These are phyloP conservation scores for Moesziomyces sp. DNA, from an alignment of 1,284 basidiomycete species.

Conservation along the genomic window DNA sequence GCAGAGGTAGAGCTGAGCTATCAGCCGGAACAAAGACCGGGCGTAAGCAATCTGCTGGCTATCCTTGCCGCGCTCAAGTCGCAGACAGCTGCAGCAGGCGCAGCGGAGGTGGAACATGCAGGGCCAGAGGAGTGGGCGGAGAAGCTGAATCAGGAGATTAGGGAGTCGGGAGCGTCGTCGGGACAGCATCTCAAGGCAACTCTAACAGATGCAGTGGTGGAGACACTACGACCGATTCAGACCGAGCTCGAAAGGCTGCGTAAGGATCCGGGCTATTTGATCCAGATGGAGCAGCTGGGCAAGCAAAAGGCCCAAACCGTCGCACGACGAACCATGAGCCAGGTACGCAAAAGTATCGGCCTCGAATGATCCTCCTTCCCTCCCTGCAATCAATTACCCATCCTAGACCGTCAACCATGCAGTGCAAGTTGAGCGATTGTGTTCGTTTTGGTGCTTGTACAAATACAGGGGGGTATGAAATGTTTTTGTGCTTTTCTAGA, in stretches of 20 bases:
- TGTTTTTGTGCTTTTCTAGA: constrained; percentile 1
- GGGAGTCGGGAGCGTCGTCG: constrained; percentile 70
- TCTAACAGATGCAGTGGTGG: constrained; percentile 79
- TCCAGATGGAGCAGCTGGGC: constrained; percentile 76
- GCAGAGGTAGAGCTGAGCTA: constrained; percentile 76
- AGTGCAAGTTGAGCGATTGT: too few species aligned
- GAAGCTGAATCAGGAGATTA: constrained; percentile 69
- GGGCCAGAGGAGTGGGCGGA: constrained; percentile 66
- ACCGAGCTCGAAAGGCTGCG: constrained; percentile 77
- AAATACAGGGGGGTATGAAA: constrained; percentile 35
- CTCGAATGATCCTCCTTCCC: constrained; percentile 66
- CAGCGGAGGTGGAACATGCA: background rate
- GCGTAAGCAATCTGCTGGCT: constrained; percentile 82
- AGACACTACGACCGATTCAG: constrained; percentile 77
- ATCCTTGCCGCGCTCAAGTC: constrained; percentile 72
- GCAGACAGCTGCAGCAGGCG: constrained; percentile 5
- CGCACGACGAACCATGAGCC: constrained; percentile 76
- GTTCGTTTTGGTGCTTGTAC: background rate
- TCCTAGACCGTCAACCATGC: background rate
- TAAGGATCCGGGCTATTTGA: constrained; percentile 75
- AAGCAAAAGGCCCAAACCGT: constrained; percentile 74
- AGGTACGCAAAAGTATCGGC: constrained; percentile 78
- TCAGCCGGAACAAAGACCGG: constrained; percentile 80
- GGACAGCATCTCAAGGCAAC: constrained; percentile 79
- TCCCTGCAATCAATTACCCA: background rate